Base-by-base conservation (phyloP, 441 rosid genomes). In the Biscutella laevigata region DNA sequence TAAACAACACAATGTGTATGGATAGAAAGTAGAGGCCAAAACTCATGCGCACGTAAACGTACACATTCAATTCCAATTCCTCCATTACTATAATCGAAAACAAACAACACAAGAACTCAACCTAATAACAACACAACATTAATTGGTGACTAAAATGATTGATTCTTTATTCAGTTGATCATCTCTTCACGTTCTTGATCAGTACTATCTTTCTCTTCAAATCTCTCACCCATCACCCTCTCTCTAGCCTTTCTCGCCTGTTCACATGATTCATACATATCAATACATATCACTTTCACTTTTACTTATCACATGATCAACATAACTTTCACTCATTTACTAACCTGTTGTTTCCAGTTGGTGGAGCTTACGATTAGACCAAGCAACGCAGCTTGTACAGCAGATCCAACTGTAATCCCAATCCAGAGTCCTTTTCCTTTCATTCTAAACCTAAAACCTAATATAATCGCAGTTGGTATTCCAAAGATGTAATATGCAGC, bases 271-370 rank as follows among this genome's bases (percentile, higher is more conserved):
- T 17, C 19, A 53, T 2, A 29, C 15, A 29, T 39, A 49, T 42
- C 24, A 49, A 13, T 7, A 29, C 0, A 39, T 40, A 39, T 29
- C 49, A 42, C 29, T 40, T 9, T 27, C 20, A 17, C 20, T 17
- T 17, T 17, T 17, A 17, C 20, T 17, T 17, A 20, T 17, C 2
- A 21, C 4, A 17, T 10, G 29, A 4, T 21, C 63, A 64, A 40
- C 34, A 29, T 45, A 40, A 25, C 16, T 64, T 8, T 40, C 44
- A 46, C 29, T 22, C 20, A 17, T 17, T 30, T 10, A 66, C 67
- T 38, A 37, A 80, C 86, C 79, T 75, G 76, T 69, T 75, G 66
- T 63, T 77, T 74, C 83, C 81, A 80, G 45, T 74, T 68, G 21
- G 66, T 67, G 22, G 61, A 43, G 25, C 67, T 5, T 0, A 78